Base-by-base conservation (phyloP, 495 filamentous ascomycete genomes). In the Aspergillus kassunensis region DNA sequence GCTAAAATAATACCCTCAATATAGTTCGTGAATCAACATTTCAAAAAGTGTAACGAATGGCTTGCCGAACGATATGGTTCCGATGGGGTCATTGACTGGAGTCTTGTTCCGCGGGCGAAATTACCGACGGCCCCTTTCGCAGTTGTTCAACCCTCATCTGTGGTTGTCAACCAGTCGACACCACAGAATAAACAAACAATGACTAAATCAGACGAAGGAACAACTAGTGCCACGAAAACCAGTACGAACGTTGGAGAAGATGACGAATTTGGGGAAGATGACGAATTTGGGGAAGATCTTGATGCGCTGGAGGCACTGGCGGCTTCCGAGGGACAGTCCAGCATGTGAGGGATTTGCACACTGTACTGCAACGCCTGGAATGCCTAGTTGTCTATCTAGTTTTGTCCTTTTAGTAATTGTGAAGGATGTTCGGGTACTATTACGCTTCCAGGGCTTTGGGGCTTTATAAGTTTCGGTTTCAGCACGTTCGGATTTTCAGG, bases 21-120 rank as follows among this genome's bases (percentile, higher is more conserved):
- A n/a, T 61, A 87, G 84, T 91, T 93, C 59, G 80, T 85, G 43
- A 92, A 90, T 54, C 84, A 83, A 0, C 95, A 97, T 70, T 98
- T 96, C 66, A 84, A 77, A 57, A 82, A 84, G 69, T 85, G 89
- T 49, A 97, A 98, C 62, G 87, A 90, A 59, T 98, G 93, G 92
- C 73, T 98, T 27, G 74, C 75, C 46, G 58, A 73, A 54, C 71
- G 84, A 45, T 96, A 97, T 69, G 93, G 95, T 1, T 74, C 76
- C 27, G 85, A 83, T 5, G 83, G 79, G n/a, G 76, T 78, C 58
- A 91, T 98, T 62, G 84, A 97, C 65, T 98, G 93, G 93, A 81
- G 83, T 67, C 65, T 98, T 53, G 76, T 80, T 3, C 57, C 71
- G 5, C 60, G 49, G 20, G 58, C 50, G 25, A 60, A 66, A 18